Evolutionary conservation across 2,329 filamentous ascomycete species (phyloP), one percentile per base, ranked within the genome.

Genomic region (Fusarium guadeloupense): DNA sequence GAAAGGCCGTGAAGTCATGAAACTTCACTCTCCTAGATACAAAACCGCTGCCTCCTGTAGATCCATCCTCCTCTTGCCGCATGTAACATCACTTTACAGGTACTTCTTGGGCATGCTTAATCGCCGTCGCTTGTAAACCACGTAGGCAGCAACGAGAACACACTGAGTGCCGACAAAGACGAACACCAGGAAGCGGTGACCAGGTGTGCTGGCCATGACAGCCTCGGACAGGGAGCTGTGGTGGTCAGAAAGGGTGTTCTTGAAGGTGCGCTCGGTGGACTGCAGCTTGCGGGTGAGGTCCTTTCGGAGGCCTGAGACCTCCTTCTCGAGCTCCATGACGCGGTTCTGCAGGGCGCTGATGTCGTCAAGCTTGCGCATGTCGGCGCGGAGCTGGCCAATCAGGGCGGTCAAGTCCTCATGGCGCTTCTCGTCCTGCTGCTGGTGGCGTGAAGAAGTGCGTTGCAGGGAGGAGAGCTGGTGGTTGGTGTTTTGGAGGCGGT

Each of bases 101-200:
- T 93, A 97, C 79, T 97, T 97, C 83, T 97, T 97, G n/a, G 92
- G 92, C 75, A 87, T 86, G 62, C 82, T 87, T 33, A 85, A 82
- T 77, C 89, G 86, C 71, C 89, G 88, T 68, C 87, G 85, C 84
- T 96, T 96, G 78, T 97, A 97, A 55, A 88, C 73, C 31, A 92
- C 75, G 72, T 93, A 97, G 1, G 82, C 84, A 3, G 77, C 86
- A 1, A 86, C 85, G 26, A 96, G 79, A 64, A 92, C 73, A 42
- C 91, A 72, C 77, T 97, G 93, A 62, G 91, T 86, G 16, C 84
- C 87, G 51, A 97, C 80, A 54, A 96, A 83, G 56, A 93, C 78
- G 69, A 89, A 83, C 63, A 96, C 84, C 67, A 87, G 75, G 62
- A 74, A 79, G 16, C 77, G 76, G 72, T 86, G 83, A 25, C 81